Base-by-base conservation (phyloP, 345 rosid genomes). In the Bruguiera sexangula region DNA sequence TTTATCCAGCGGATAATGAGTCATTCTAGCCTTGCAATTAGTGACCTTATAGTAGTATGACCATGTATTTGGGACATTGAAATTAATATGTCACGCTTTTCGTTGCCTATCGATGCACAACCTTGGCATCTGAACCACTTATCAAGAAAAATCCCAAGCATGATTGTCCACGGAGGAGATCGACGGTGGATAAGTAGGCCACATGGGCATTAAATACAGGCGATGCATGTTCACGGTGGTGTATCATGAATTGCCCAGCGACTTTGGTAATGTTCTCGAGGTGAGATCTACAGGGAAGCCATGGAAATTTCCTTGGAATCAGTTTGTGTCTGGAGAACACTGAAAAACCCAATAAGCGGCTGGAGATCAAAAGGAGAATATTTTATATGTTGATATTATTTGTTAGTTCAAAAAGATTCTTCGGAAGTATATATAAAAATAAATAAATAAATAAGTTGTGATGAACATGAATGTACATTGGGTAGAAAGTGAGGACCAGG, bases 241-340 rank as follows among this genome's bases (percentile, higher is more conserved):
- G 8, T 8, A 53, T 53, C 11, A 53, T 53, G 10, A 53, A 53
- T 53, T 53, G 57, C 26, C 20, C 11, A n/a, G 57, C 7, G 57
- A 9, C 24, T n/a, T 26, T 24, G n/a, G 57, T 6, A 10, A n/a
- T 53, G 21, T 5, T 20, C 50, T 43, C 1, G 4, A 13, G 50
- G 50, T 43, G 3, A 13, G 50, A 3, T 3, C 69, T 73, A 16
- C 20, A 68, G 59, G 69, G 18, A 72, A 69, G 68, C 77, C 50
- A 53, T 69, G 20, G 79, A 80, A 78, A 80, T 77, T 79, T 81
- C 81, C 69, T 78, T 53, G 80, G 81, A 79, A 81, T 76, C 66
- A 69, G 79, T 67, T 68, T 31, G 37, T 69, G 75, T 65, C 72
- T 58, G 26, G 26, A 50, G 62, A 63, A 46, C 67, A 19, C 55